These are phyloP conservation scores for Nigrospora osmanthi DNA, from an alignment of 2,329 filamentous ascomycete species.

Conservation along the genomic window DNA sequence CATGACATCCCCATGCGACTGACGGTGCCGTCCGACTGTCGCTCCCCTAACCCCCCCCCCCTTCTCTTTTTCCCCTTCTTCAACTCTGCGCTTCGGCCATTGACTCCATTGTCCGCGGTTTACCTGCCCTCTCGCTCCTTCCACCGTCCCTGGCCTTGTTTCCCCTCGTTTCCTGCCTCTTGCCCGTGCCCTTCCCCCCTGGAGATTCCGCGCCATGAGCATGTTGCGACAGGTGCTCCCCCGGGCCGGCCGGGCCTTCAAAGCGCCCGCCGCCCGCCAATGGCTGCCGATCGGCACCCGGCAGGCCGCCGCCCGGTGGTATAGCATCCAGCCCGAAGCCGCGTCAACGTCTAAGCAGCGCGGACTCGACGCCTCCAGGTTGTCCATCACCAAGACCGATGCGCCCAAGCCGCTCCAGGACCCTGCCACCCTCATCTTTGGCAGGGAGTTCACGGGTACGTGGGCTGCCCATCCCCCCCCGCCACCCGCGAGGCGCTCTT, in stretches of 20 bases:
- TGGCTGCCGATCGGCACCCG: slow-evolving; percentile 23
- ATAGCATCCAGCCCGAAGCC: slow-evolving; percentile 45
- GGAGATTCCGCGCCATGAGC: background rate
- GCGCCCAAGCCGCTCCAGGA: slow-evolving; percentile 68
- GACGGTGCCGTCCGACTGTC: no score
- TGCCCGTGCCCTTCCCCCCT: no score
- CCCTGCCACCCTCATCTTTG: slow-evolving; percentile 80
- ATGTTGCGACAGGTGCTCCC: slow-evolving; percentile 38
- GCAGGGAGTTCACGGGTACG: slow-evolving; percentile 79
- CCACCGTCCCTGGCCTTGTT: no score
- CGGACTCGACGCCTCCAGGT: slow-evolving; percentile 69
- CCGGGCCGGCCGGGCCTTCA: slow-evolving; percentile 28
- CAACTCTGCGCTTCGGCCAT: no score
- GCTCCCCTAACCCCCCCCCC: no score
- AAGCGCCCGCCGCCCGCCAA: slow-evolving; percentile 17
- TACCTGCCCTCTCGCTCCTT: no score
- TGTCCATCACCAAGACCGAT: slow-evolving; percentile 66
- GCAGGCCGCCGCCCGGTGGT: slow-evolving; percentile 30
- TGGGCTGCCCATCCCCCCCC: background rate
- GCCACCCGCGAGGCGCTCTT: background rate
- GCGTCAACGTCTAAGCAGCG: slow-evolving; percentile 46
- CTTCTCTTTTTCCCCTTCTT: no score
- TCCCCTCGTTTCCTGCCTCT: no score
- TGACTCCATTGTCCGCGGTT: no score
- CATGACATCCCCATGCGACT: no score